Conservation (phyloP, 768 basidiomycete genomes). For the Amylocystis lapponica region DNA sequence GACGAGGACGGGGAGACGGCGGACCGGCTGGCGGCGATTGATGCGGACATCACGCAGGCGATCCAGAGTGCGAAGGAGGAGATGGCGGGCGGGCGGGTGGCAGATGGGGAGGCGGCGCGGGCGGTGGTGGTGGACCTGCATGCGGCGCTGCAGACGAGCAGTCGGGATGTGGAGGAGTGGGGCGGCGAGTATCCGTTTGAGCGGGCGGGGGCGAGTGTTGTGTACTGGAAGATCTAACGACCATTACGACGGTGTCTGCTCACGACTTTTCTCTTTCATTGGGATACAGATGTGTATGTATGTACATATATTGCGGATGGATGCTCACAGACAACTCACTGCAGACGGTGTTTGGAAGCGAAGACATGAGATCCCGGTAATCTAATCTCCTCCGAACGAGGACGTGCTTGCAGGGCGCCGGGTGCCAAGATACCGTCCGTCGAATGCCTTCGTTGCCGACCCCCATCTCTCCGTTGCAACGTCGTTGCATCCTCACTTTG, state of each 20-base stretch:
- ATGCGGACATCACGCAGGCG: conserved; percentile 74
- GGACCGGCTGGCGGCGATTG: conserved; percentile 54
- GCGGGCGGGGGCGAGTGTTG: conserved; percentile 49
- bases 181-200: conserved; percentile 77
- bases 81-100: conserved; percentile 46
- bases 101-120: conserved; percentile 42
- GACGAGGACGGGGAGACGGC: conserved; percentile 51
- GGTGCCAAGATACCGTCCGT: too few relatives aligned
- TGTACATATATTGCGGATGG: too few relatives aligned
- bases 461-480: too few relatives aligned
- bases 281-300: too few relatives aligned
- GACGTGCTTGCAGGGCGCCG: too few relatives aligned
- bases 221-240: conserved; percentile 49
- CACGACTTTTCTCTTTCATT: too few relatives aligned
- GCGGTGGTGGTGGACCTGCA: conserved; percentile 45
- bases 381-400: too few relatives aligned
- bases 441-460: too few relatives aligned
- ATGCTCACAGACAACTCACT: too few relatives aligned
- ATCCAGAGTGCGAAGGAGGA: conserved; percentile 81
- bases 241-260: background rate
- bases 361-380: too few relatives aligned
- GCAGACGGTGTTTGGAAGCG: too few relatives aligned
- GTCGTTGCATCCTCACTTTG: too few relatives aligned
- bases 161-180: conserved; percentile 51
- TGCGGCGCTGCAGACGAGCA: conserved; percentile 45